Percentiles rank a stretch among this genome's conserved stretches.
Conservation (phyloP, 208 protist genomes). For the Plasmodiophora brassicae region DNA sequence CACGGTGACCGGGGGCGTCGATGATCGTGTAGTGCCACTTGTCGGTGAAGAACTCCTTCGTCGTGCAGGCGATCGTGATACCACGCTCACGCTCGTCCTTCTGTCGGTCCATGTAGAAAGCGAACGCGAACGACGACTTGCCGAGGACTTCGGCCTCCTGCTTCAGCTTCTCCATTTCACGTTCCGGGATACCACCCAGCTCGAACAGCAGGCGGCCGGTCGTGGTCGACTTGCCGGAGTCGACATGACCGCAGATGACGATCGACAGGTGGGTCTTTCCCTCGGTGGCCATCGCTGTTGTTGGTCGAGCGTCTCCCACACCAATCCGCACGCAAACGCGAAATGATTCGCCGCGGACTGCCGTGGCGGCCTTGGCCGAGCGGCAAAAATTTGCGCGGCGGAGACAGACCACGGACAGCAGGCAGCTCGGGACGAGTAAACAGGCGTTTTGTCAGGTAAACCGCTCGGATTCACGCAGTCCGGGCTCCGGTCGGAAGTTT, state of each 20-base stretch:
- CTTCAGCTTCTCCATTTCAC: conserved; percentile 64
- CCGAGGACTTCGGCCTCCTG: conserved; percentile 71
- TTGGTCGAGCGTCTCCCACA: neutral
- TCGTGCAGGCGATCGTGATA: conserved; percentile 96
- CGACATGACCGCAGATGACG: conserved; percentile 75
- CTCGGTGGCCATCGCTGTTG: conserved; percentile 2
- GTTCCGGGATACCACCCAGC: conserved; percentile 70
- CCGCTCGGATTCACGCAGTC: no score
- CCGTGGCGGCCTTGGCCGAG: no score
- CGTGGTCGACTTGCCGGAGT: conserved; percentile 85
- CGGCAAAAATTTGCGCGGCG: no score
- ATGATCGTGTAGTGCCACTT: conserved; percentile 90
- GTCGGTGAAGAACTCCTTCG: conserved; percentile 95
- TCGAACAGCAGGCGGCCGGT: conserved; percentile 82
- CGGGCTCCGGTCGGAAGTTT: no score
- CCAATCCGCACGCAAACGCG: neutral
- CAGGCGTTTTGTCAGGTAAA: no score
- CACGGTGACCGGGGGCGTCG: conserved; percentile 98
- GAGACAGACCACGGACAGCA: no score
- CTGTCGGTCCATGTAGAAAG: conserved; percentile 97
- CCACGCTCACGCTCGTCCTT: conserved; percentile 97
- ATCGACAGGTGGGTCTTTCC: conserved; percentile 59
- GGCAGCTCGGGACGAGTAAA: no score
- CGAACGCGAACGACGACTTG: conserved; percentile 83
- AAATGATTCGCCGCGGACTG: neutral